Conservation (phyloP, 2,329 filamentous ascomycete genomes). For the Fonsecaea monophora region DNA sequence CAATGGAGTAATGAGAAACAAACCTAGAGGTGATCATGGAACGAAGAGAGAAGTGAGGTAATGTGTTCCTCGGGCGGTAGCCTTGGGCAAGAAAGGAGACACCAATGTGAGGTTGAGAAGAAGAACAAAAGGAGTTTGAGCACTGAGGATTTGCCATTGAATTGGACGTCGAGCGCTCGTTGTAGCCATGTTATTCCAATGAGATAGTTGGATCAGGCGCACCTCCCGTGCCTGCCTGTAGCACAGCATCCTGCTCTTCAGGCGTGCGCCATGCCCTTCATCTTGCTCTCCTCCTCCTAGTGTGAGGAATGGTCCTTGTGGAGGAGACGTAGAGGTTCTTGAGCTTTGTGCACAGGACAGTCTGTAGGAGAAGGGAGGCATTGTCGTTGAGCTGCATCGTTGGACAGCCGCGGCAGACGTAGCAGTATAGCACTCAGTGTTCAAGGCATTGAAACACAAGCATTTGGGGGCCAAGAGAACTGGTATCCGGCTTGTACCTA, state of each 20-base stretch:
- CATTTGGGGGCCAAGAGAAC: not conserved
- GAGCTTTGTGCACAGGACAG: not conserved
- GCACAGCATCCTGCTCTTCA: not conserved
- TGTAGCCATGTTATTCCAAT: not conserved
- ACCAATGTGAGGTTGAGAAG: not conserved
- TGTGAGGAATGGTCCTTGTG: not conserved
- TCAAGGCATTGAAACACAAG: not conserved
- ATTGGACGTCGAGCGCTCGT: not conserved
- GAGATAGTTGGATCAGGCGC: not conserved
- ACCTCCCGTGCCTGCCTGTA: not conserved
- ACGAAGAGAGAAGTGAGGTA: not conserved
- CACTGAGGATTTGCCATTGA: not conserved
- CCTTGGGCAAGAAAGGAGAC: conserved; percentile 5
- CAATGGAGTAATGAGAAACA: not conserved
- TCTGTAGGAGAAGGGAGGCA: not conserved
- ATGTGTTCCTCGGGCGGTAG: conserved; percentile 8
- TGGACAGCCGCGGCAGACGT: not conserved
- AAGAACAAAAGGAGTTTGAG: not conserved
- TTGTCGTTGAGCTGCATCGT: not conserved
- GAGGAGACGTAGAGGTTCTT: not conserved
- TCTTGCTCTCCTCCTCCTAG: not conserved
- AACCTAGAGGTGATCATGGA: not conserved
- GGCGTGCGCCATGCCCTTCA: not conserved
- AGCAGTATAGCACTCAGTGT: not conserved
- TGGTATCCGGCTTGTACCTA: not conserved